Base-by-base conservation (phyloP, 768 basidiomycete species). In the Leucosporidium scottii region DNA sequence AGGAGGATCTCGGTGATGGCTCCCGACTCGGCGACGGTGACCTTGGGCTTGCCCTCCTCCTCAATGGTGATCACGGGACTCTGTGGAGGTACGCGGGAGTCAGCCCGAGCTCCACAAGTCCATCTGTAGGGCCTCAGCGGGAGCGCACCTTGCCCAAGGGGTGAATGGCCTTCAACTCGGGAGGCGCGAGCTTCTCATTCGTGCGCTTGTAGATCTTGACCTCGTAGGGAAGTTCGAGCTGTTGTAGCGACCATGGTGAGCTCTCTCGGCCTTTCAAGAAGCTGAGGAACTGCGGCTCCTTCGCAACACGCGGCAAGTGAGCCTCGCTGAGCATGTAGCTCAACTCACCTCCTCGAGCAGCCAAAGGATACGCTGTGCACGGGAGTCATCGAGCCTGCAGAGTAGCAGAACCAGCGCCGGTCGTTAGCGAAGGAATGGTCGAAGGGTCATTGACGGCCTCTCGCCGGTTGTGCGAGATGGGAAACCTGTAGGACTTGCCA, bases 1-100 rank as follows among this genome's bases (percentile, higher is more conserved):
- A 70, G 60, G 55, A 73, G 48, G 55, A 69, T 65, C 55, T 73
- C 68, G 59, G 47, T 47, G 39, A 73, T 73, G 18, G 72, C 68
- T 25, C 68, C 72, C 3, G 66, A 67, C 57, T 73, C 72, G 58
- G 72, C 68, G 25, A 73, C 47, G 3, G 64, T 67, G 47, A 65
- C 20, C 13, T 59, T 57, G 39, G 39, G 39, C 10, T 54, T 8
- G 30, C 55, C 61, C 13, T 18, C 25, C 10, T 73, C 68, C n/a
- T 47, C 63, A 44, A 73, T 48, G 20, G 21, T 28, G 23, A 70
- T 48, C 21, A 67, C 66, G 21, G 72, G 72, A 1, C 65, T 65
- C 69, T 72, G 59, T 25, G 17, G 6, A 31, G 9, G 13, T 12
- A 1, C n/a, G 17, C 4, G 27, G 34, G 21, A 10, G 25, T 60